These are phyloP conservation scores for Tulasnella sp. DNA, from an alignment of 768 basidiomycete genomes.

Conservation along the genomic window DNA sequence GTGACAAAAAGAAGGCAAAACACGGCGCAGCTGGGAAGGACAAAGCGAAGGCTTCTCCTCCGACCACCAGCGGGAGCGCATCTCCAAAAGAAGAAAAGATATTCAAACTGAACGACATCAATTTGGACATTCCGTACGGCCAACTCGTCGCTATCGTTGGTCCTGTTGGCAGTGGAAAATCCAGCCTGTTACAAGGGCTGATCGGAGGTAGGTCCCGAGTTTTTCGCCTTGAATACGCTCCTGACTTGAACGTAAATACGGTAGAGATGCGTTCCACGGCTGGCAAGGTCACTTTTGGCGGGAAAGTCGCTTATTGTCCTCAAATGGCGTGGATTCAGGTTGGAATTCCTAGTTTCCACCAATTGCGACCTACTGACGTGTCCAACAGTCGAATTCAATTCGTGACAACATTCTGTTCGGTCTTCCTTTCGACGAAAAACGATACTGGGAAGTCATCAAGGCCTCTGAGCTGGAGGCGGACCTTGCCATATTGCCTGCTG, in stretches of 20 bases:
- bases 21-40: conserved; percentile 39
- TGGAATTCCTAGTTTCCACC: not conserved
- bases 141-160: conserved; percentile 75
- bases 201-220: not conserved
- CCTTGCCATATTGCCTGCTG: conserved; percentile 44
- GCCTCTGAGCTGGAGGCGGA: conserved; percentile 43
- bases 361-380: not conserved
- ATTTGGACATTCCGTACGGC: conserved; percentile 50
- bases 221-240: not conserved
- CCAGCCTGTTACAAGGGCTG: conserved; percentile 38
- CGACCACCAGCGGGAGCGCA: conserved; percentile 24
- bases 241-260: conserved; percentile 50
- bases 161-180: conserved; percentile 71
- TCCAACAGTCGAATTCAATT: conserved; percentile 45
- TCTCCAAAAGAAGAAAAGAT: conserved; percentile 46
- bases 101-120: conserved; percentile 70
- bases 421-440: conserved; percentile 41
- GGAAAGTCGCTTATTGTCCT: conserved; percentile 61
- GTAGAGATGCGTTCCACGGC: conserved; percentile 65
- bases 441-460: conserved; percentile 42
- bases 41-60: conserved; percentile 33
- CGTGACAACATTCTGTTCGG: conserved; percentile 48
- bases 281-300: conserved; percentile 60
- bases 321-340: conserved; percentile 63
- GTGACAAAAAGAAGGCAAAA: conserved; percentile 44